A percentile compares a stretch with the other conserved stretches of the same genome.
These are phyloP conservation scores for Penicillium sp. DNA, from an alignment of 2,329 filamentous ascomycete genomes.

Conservation along the genomic window DNA sequence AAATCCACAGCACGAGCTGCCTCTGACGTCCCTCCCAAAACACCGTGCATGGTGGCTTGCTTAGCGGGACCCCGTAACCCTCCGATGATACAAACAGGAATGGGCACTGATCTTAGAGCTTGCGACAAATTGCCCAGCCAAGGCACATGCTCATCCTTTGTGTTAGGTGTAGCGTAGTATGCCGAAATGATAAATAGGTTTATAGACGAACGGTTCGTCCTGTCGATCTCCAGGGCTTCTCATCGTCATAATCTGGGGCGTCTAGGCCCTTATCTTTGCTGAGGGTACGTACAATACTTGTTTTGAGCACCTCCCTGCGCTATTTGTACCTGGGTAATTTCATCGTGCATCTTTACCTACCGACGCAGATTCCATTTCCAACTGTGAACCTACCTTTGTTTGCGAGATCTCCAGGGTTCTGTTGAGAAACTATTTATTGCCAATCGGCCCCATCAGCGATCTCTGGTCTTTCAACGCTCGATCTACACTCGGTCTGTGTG, in stretches of 20 bases:
- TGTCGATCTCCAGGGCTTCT: not conserved
- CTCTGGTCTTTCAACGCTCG: not conserved
- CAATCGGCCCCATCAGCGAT: not conserved
- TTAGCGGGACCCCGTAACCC: conserved; percentile 3
- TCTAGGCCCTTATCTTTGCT: not conserved
- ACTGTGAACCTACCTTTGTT: not conserved
- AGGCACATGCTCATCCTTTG: conserved; percentile 2
- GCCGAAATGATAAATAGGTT: not conserved
- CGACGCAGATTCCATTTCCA: not conserved
- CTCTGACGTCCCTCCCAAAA: conserved; percentile 5
- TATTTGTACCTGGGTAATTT: not conserved
- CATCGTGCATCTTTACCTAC: not conserved
- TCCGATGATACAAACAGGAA: conserved; percentile 3
- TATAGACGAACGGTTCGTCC: not conserved
- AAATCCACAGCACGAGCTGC: not conserved
- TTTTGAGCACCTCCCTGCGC: not conserved
- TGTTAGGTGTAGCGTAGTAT: not conserved
- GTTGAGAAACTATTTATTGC: conserved; percentile 1
- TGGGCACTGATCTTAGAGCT: not conserved
- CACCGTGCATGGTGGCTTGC: conserved; percentile 16
- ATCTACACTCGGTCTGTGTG: not conserved
- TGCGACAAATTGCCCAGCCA: conserved; percentile 5
- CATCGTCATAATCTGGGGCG: not conserved
- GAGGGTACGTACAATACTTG: not conserved
- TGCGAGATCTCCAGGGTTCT: not conserved